A percentile compares a stretch with the other conserved stretches of the same genome.
Evolutionary conservation across 495 filamentous ascomycete species (phyloP).

Genomic region (Hypoxylon lienhwacheense): DNA sequence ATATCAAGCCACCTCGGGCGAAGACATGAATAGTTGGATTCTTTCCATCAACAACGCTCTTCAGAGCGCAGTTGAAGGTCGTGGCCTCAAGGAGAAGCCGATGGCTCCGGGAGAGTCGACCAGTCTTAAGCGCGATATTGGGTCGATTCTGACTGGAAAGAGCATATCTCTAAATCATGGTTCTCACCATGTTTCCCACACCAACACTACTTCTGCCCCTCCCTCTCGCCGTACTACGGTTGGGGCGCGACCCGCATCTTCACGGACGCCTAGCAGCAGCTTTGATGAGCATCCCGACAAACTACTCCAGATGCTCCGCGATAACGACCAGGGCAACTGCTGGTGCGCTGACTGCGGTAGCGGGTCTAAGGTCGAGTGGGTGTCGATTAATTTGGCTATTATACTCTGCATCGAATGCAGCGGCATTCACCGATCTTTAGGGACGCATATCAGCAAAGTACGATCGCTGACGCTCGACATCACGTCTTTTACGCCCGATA

Average conservation of each 20-base stretch:
- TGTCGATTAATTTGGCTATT: slow-evolving; percentile 95
- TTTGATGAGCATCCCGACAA: slow-evolving; percentile 78
- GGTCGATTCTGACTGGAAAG: slow-evolving; percentile 92
- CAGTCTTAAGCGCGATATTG: slow-evolving; percentile 76
- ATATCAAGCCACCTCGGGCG: slow-evolving; percentile 96
- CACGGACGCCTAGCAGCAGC: slow-evolving; percentile 65
- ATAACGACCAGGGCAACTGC: slow-evolving; percentile 88
- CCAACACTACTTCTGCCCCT: slow-evolving; percentile 60
- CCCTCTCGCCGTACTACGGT: slow-evolving; percentile 82
- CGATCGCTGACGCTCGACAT: slow-evolving; percentile 94
- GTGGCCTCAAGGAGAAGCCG: slow-evolving; percentile 57
- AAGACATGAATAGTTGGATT: slow-evolving; percentile 98
- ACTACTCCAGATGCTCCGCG: slow-evolving; percentile 82
- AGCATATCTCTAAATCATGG: slow-evolving; percentile 72
- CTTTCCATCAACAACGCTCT: slow-evolving; percentile 94
- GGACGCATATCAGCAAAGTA: slow-evolving; percentile 97
- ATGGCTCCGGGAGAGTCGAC: slow-evolving; percentile 52
- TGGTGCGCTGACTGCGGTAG: slow-evolving; percentile 96
- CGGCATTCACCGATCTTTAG: slow-evolving; percentile 93
- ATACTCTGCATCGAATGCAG: slow-evolving; percentile 98
- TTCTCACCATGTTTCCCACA: slow-evolving; percentile 46
- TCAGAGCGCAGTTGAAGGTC: slow-evolving; percentile 90
- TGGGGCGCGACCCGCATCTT: slow-evolving; percentile 74
- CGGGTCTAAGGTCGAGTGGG: slow-evolving; percentile 92
- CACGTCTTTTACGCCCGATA: slow-evolving; percentile 91